Percentiles rank a stretch among this genome's conserved stretches.
phyloP scores from a whole-genome alignment of 495 filamentous ascomycete species.

The Trichoderma erinaceum region DNA sequence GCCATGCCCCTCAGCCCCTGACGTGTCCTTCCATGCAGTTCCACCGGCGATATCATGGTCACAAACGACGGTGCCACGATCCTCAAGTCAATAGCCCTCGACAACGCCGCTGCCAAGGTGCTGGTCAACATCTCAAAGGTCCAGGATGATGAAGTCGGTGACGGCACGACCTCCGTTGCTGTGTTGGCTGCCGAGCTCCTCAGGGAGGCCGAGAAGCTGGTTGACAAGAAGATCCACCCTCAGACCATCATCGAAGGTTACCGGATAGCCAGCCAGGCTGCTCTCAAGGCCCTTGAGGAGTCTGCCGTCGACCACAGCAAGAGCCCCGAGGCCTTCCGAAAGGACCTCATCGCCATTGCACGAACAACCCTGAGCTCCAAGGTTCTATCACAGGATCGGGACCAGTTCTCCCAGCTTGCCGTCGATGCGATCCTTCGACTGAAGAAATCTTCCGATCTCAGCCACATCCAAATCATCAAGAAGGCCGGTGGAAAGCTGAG shows the following conservation, averaged over 20 bases:
- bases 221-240: conserved; percentile 95
- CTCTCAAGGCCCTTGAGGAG: conserved; percentile 74
- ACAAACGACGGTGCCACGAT: conserved; percentile 99
- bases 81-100: conserved; percentile 95
- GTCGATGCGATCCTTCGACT: conserved; percentile 86
- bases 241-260: conserved; percentile 99
- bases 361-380: conserved; percentile 98
- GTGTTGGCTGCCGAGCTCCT: conserved; percentile 92
- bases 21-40: conserved; percentile 43
- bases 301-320: conserved; percentile 83
- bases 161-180: conserved; percentile 50
- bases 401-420: conserved; percentile 88
- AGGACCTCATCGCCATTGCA: conserved; percentile 85
- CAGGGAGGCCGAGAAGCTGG: conserved; percentile 92
- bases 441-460: conserved; percentile 87
- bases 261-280: conserved; percentile 88
- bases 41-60: conserved; percentile 93
- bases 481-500: conserved; percentile 95
- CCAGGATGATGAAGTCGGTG: conserved; percentile 96
- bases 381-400: conserved; percentile 86
- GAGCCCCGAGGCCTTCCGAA: conserved; percentile 73
- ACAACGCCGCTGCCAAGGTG: conserved; percentile 95
- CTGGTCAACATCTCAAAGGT: conserved; percentile 99
- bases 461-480: conserved; percentile 98
- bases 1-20: conserved; percentile 29